A percentile compares a stretch with the other conserved stretches of the same genome.
Evolutionary conservation across 192 early-diverging fungal genomes (phyloP).

Genomic region (Entomortierella parvispora): DNA sequence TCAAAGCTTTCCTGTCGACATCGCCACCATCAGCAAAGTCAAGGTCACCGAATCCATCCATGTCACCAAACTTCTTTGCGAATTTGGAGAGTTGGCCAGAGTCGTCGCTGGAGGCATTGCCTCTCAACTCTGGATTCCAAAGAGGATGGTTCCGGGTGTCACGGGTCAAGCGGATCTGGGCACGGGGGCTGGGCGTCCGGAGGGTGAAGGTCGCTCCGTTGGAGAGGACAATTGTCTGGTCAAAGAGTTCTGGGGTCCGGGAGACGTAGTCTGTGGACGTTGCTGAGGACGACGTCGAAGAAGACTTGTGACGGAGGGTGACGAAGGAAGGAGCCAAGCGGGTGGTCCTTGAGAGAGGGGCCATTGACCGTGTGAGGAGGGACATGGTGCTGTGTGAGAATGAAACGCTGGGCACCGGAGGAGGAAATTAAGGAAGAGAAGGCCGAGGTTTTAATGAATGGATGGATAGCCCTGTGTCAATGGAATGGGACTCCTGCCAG

Average conservation of each 20-base stretch:
- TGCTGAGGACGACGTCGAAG: slow-evolving; percentile 2
- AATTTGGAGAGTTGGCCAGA: slow-evolving; percentile 86
- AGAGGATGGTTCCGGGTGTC: slow-evolving; percentile 94
- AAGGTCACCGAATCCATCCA: slow-evolving; percentile 62
- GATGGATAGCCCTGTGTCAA: too few relatives aligned
- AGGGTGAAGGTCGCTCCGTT: slow-evolving; percentile 90
- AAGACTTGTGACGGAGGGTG: slow-evolving; percentile 27
- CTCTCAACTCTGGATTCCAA: slow-evolving; percentile 83
- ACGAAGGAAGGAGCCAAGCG: not conserved
- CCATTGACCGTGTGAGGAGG: slow-evolving; percentile 30
- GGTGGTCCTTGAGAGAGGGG: slow-evolving; percentile 25
- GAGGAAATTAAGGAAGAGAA: not conserved
- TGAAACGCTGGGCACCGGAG: not conserved
- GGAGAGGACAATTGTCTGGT: slow-evolving; percentile 85
- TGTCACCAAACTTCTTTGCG: slow-evolving; percentile 79
- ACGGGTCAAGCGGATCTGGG: slow-evolving; percentile 86
- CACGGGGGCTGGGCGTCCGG: slow-evolving; percentile 84
- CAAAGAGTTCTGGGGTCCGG: slow-evolving; percentile 76
- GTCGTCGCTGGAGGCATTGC: slow-evolving; percentile 74
- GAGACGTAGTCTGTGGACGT: not conserved
- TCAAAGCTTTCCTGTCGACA: slow-evolving; percentile 41
- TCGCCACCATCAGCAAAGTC: slow-evolving; percentile 60
- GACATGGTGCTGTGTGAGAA: slow-evolving; percentile 15
- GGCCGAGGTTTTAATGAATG: too few relatives aligned
- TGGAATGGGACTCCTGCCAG: too few relatives aligned